A percentile compares a stretch with the other conserved stretches of the same genome.
Evolutionary conservation across 108 stramenopile genomes (phyloP).

Genomic region (Skeletonema costatum): DNA sequence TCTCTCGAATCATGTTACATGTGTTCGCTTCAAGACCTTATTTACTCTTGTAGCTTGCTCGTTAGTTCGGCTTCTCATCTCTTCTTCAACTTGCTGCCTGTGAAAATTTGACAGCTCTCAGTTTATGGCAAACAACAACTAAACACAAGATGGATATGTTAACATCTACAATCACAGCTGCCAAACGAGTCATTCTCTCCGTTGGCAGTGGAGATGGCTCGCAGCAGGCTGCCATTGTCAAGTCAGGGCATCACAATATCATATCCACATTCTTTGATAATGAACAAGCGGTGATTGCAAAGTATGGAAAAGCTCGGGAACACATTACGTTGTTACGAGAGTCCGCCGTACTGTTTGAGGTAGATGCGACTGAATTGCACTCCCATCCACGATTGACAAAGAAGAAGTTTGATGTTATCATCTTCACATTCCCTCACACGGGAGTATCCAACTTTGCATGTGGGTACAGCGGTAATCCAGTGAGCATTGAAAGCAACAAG

Average conservation of each 20-base stretch:
- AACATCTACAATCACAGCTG: constrained; percentile 11
- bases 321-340: constrained; percentile 4
- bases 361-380: constrained; percentile 20
- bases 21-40: no score
- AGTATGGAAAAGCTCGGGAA: constrained; percentile 9
- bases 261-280: constrained; percentile 15
- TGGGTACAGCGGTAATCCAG: constrained; percentile 11
- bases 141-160: neutral
- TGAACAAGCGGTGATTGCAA: constrained; percentile 8
- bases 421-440: constrained; percentile 26
- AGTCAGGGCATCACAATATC: constrained; percentile 16
- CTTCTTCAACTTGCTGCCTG: no score
- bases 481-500: constrained; percentile 9
- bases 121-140: no score
- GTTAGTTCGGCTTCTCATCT: no score
- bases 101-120: no score
- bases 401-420: constrained; percentile 18
- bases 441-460: constrained; percentile 5
- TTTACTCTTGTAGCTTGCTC: no score
- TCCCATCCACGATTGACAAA: neutral
- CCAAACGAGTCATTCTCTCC: constrained; percentile 13
- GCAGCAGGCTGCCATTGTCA: constrained; percentile 17
- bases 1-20: no score
- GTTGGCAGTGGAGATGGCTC: constrained; percentile 18
- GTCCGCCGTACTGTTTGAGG: constrained; percentile 5